Conservation (phyloP, 345 rosid species). For the Bruguiera parviflora region DNA sequence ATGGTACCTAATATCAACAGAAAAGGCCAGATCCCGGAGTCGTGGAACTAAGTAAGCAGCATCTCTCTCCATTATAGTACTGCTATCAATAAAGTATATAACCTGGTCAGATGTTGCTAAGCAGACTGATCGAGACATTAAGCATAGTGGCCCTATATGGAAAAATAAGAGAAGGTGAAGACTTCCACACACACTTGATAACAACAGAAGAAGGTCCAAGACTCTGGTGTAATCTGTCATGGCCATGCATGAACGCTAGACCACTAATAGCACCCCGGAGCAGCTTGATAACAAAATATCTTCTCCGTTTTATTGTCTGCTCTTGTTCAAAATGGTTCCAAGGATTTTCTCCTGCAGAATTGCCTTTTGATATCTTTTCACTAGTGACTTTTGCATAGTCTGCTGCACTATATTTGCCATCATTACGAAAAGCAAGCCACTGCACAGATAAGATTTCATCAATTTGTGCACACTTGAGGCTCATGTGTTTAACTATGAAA, state of each 20-base stretch:
- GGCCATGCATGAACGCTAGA: constrained; percentile 78
- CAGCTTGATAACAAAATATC: constrained; percentile 54
- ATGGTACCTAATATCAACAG: constrained; percentile 72
- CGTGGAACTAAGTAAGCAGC: constrained; percentile 70
- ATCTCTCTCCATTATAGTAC: constrained; percentile 75
- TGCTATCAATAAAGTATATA: constrained; percentile 28
- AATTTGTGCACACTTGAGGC: neutral
- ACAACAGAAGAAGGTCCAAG: constrained; percentile 89
- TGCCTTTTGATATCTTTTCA: constrained; percentile 49
- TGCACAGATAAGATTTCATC: constrained; percentile 31
- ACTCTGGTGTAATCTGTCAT: constrained; percentile 93
- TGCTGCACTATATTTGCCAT: constrained; percentile 81
- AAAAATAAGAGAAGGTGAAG: neutral
- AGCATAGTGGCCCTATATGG: neutral
- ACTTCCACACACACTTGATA: constrained; percentile 56
- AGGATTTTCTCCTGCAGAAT: constrained; percentile 31
- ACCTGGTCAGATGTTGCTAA: constrained; percentile 5
- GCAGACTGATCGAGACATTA: neutral
- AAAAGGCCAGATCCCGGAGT: constrained; percentile 90
- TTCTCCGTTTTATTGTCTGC: constrained; percentile 47
- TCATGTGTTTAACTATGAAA: too few species aligned
- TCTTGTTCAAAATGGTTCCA: constrained; percentile 68
- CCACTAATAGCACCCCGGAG: constrained; percentile 76
- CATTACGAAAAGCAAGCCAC: constrained; percentile 93
- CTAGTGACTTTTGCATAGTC: constrained; percentile 68